Base-by-base conservation (phyloP, 257 asterid species). In the Jasminum sambac region DNA sequence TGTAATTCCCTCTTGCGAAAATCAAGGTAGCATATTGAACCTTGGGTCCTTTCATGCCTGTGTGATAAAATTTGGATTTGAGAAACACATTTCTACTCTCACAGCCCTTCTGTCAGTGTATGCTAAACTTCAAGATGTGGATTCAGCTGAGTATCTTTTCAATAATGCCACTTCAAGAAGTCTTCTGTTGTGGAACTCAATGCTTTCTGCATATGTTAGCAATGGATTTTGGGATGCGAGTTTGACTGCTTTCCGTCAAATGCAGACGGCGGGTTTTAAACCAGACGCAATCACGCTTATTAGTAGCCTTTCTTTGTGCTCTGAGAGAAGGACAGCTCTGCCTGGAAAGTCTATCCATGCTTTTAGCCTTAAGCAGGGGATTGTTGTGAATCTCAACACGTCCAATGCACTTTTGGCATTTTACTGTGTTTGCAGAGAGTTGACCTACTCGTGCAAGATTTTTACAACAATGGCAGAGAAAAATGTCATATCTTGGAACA, bases 341-440 rank as follows among this genome's bases (percentile, higher is more conserved):
- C 77, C 75, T 55, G 96, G 96, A 30, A 89, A 84, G 68, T 86
- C 96, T 6, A 82, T 81, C 5, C 92, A 89, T 68, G 84, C 83
- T 60, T 86, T 78, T 73, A 76, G 74, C 66, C 67, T 89, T 16
- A 84, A 74, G 77, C 84, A 55, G 52, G 79, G 77, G 50, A 72
- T 84, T 24, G 78, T 72, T 59, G 65, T 8, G 4, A 83, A 80
- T 58, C 75, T 79, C 69, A 85, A 81, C 7, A 79, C 69, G 38
- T 72, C 73, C 19, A 89, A 86, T 21, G 86, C 95, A 0, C 58
- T 88, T 39, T 66, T 88, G 78, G 80, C 85, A 25, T 82, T 86
- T 75, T 88, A 84, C 73, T 69, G 78, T 11, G 64, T 64, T 13
- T 64, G 70, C 73, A 55, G 72, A 61, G 77, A 72, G 61, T 46